A percentile compares a stretch with the other conserved stretches of the same genome.
Conservation (phyloP, 208 protist species). For the Crithidia mellificae region DNA sequence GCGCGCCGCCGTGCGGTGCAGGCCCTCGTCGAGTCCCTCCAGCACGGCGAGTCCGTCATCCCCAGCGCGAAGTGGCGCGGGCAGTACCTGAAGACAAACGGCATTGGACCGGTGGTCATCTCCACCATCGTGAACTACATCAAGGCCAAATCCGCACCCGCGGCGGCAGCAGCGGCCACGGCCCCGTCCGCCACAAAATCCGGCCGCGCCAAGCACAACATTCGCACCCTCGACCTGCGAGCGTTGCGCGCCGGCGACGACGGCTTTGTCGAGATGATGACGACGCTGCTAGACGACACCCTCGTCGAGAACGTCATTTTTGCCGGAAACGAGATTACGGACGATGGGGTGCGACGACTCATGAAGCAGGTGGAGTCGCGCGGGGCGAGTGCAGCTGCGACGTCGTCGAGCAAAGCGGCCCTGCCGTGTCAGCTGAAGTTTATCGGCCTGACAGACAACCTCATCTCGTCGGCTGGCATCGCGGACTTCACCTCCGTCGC, state of each 20-base stretch:
- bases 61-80: slow-evolving; percentile 55
- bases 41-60: slow-evolving; percentile 34
- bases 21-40: slow-evolving; percentile 45
- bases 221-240: slow-evolving; percentile 62
- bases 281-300: slow-evolving; percentile 39
- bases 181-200: background rate
- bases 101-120: slow-evolving; percentile 38
- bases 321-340: slow-evolving; percentile 59
- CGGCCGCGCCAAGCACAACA: slow-evolving; percentile 28
- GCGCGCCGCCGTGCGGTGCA: slow-evolving; percentile 38
- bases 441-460: slow-evolving; percentile 57
- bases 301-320: slow-evolving; percentile 44
- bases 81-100: slow-evolving; percentile 49
- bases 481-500: slow-evolving; percentile 21
- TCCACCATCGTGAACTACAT: slow-evolving; percentile 33
- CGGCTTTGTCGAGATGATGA: slow-evolving; percentile 50
- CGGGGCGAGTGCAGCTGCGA: background rate
- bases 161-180: background rate
- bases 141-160: slow-evolving; percentile 4
- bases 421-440: slow-evolving; percentile 32
- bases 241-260: slow-evolving; percentile 58
- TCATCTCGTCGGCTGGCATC: slow-evolving; percentile 49
- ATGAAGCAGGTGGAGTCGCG: slow-evolving; percentile 17
- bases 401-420: background rate
- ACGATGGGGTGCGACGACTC: slow-evolving; percentile 41